phyloP scores from a whole-genome alignment of 164 flowering plant genomes.

The Stephania yunnanensis region DNA sequence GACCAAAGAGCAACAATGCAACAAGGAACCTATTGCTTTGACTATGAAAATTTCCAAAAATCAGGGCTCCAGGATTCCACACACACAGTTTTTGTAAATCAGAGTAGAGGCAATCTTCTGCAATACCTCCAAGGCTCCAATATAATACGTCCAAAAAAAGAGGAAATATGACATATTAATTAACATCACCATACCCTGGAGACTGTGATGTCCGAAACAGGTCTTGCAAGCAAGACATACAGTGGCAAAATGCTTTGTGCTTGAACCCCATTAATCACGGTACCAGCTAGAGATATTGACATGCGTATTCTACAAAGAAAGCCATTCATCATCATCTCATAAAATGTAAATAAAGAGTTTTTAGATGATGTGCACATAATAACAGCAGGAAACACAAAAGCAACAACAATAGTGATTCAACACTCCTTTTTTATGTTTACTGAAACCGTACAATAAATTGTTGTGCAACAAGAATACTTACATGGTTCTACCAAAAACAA shows the following conservation, averaged over 20 bases:
- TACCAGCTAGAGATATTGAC: conserved; percentile 48
- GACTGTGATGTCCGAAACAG: conserved; percentile 32
- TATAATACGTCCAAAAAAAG: background rate
- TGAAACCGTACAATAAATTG: too few relatives aligned
- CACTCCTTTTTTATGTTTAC: too few relatives aligned
- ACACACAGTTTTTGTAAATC: background rate
- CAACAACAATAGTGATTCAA: too few relatives aligned
- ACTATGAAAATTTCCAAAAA: background rate
- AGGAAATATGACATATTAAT: background rate
- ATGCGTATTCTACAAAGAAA: conserved; percentile 56
- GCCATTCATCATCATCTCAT: background rate
- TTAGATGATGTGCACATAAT: too few relatives aligned
- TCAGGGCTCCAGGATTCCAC: background rate
- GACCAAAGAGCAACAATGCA: background rate
- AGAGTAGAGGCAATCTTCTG: background rate
- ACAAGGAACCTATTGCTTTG: background rate
- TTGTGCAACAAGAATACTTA: too few relatives aligned
- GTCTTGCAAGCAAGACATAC: conserved; percentile 56
- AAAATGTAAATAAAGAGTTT: too few relatives aligned
- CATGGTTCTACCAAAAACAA: too few relatives aligned
- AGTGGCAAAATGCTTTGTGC: conserved; percentile 51
- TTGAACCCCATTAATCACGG: conserved; percentile 33
- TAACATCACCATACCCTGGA: conserved; percentile 42
- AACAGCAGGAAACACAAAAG: too few relatives aligned
- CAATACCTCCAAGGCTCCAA: background rate